Percentiles rank a stretch among this genome's conserved stretches.
phyloP scores from a whole-genome alignment of 2,329 filamentous ascomycete genomes.

The Metarhizium album region DNA sequence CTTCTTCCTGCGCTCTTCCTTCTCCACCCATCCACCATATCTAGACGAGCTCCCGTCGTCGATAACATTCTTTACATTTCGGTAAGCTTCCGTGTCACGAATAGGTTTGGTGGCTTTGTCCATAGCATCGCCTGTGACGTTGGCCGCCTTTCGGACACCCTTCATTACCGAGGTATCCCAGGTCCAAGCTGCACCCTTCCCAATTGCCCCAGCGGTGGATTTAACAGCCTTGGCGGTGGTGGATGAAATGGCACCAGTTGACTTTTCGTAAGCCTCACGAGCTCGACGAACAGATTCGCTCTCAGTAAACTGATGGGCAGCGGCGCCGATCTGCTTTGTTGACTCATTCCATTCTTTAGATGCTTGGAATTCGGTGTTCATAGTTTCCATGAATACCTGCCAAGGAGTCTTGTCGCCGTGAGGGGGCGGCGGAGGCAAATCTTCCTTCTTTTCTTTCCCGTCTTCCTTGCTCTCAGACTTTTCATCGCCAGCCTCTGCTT shows the following conservation, averaged over 20 bases:
- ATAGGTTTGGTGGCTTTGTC: slow-evolving; percentile 95
- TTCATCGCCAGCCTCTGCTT: slow-evolving; percentile 29
- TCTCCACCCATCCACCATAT: slow-evolving; percentile 94
- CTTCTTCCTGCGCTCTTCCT: slow-evolving; percentile 78
- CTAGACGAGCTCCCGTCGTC: slow-evolving; percentile 93
- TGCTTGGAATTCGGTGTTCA: slow-evolving; percentile 85
- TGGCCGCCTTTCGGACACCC: slow-evolving; percentile 77
- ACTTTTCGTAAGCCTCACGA: slow-evolving; percentile 75
- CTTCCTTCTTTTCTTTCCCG: slow-evolving; percentile 52
- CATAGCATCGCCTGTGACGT: slow-evolving; percentile 72
- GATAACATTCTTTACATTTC: slow-evolving; percentile 89
- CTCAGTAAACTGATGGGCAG: slow-evolving; percentile 83
- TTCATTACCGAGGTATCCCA: slow-evolving; percentile 95
- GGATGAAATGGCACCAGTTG: slow-evolving; percentile 70
- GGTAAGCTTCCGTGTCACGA: slow-evolving; percentile 87
- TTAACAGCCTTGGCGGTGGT: slow-evolving; percentile 74
- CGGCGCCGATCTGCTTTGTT: slow-evolving; percentile 84
- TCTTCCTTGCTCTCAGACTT: slow-evolving; percentile 38
- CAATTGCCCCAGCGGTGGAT: slow-evolving; percentile 74
- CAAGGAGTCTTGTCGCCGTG: slow-evolving; percentile 97
- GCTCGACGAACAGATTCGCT: slow-evolving; percentile 84
- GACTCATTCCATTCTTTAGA: slow-evolving; percentile 99
- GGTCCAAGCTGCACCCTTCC: slow-evolving; percentile 87
- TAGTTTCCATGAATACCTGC: slow-evolving; percentile 98
- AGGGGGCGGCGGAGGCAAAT: slow-evolving; percentile 76